These are phyloP conservation scores for Lipomyces yamadae DNA, from an alignment of 805 yeast genomes.

Conservation along the genomic window DNA sequence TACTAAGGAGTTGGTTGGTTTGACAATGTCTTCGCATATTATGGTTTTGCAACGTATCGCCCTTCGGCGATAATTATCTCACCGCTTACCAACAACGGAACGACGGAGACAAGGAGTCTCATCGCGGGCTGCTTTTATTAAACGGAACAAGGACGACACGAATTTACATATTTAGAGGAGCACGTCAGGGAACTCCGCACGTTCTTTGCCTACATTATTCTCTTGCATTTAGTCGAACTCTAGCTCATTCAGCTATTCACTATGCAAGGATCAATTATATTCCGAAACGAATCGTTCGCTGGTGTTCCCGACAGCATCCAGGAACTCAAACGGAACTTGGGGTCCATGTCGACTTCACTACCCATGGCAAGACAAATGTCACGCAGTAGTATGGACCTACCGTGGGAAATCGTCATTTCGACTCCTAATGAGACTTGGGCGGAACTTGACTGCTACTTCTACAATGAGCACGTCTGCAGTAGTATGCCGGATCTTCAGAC, in stretches of 20 bases:
- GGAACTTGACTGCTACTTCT: slow-evolving; percentile 1
- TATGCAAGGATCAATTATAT: neutral
- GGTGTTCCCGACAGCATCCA: neutral
- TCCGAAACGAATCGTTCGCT: neutral
- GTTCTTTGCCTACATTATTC: neutral
- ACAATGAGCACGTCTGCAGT: neutral
- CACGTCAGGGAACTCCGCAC: neutral
- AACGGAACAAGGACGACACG: neutral
- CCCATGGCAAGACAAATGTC: neutral
- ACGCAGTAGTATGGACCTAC: neutral
- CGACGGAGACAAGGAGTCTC: neutral
- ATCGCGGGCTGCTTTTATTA: neutral
- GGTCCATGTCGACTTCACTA: neutral
- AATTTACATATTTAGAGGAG: neutral
- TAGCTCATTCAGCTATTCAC: neutral
- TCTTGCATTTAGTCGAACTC: neutral
- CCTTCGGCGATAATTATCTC: neutral
- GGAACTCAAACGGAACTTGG: slow-evolving; percentile 4
- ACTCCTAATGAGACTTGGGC: slow-evolving; percentile 1
- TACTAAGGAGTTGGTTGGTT: neutral
- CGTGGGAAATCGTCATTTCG: neutral
- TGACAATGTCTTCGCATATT: neutral
- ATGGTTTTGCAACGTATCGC: neutral
- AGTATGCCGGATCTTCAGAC: slow-evolving; percentile 1
- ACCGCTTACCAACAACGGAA: neutral